Evolutionary conservation across 2,329 filamentous ascomycete species (phyloP).

Genomic region (Fusarium sp.): DNA sequence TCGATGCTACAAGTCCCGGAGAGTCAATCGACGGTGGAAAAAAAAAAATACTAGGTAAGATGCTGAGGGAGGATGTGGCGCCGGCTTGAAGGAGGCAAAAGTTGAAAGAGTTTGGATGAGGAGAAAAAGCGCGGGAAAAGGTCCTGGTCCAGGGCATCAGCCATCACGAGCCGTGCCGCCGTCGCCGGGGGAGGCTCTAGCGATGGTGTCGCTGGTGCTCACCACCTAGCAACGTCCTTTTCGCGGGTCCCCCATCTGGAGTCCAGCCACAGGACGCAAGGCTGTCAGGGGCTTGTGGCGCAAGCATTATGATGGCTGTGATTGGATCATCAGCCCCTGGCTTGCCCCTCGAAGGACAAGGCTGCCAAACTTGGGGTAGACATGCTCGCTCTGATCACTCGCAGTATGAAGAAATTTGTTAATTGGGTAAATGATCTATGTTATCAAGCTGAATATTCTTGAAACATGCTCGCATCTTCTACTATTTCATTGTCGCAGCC

Average conservation of each 20-base stretch:
- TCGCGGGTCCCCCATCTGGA: neutral
- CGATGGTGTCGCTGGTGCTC: slow-evolving; percentile 24
- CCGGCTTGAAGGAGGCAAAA: neutral
- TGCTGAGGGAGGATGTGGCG: slow-evolving; percentile 2
- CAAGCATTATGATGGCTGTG: neutral
- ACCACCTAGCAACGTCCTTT: slow-evolving; percentile 8
- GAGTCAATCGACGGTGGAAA: neutral
- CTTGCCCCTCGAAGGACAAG: slow-evolving; percentile 17
- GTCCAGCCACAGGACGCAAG: slow-evolving; percentile 29
- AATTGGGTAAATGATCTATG: neutral
- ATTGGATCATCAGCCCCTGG: slow-evolving; percentile 22
- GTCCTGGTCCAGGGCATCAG: slow-evolving; percentile 16
- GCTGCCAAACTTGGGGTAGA: neutral
- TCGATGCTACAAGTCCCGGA: neutral
- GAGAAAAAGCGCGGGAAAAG: slow-evolving; percentile 2
- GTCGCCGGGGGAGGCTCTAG: slow-evolving; percentile 27
- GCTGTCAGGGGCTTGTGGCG: slow-evolving; percentile 25
- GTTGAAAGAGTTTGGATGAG: neutral
- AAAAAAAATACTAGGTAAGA: neutral
- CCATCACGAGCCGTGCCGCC: slow-evolving; percentile 28
- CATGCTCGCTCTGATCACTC: neutral
- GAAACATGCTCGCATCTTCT: too few species aligned
- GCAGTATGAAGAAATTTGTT: neutral
- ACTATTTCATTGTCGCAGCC: too few species aligned
- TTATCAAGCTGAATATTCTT: neutral